Evolutionary conservation across 768 basidiomycete species (phyloP).

Genomic region (Suillus subaureus): DNA sequence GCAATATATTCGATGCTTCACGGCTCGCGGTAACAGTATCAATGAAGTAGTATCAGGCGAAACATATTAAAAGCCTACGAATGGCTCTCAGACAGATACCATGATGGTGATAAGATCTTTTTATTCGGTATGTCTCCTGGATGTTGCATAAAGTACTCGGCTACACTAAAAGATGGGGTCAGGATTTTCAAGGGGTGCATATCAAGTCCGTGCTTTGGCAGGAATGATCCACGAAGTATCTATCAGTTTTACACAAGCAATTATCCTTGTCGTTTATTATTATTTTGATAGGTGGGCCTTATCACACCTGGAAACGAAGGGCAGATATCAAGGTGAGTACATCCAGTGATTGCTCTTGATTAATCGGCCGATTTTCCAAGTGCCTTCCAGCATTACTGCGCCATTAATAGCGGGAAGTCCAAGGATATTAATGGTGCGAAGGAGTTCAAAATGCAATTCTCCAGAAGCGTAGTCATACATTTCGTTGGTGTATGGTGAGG

Average conservation of each 20-base stretch:
- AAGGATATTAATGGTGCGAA: neutral
- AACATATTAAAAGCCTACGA: neutral
- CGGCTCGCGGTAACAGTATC: neutral
- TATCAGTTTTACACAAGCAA: neutral
- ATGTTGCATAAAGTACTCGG: neutral
- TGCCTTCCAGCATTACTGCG: neutral
- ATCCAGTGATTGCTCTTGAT: neutral
- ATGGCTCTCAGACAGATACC: neutral
- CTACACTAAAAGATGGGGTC: neutral
- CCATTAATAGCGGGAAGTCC: neutral
- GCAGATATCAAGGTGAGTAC: neutral
- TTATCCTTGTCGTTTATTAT: neutral
- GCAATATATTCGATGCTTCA: neutral
- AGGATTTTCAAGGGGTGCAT: constrained; percentile 8
- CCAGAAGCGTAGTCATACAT: neutral
- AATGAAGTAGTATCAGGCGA: neutral
- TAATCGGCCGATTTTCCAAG: neutral
- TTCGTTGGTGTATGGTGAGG: constrained; percentile 8
- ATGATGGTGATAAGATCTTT: constrained; percentile 8
- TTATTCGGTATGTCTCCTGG: constrained; percentile 3
- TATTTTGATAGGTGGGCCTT: constrained; percentile 29
- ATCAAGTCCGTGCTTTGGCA: constrained; percentile 6
- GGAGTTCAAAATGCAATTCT: constrained; percentile 1
- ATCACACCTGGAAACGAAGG: neutral
- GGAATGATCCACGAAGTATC: constrained; percentile 8